Percentiles rank a stretch among this genome's conserved stretches.
These are phyloP conservation scores for Trametes gibbosa DNA, from an alignment of 768 basidiomycete species.

Conservation along the genomic window DNA sequence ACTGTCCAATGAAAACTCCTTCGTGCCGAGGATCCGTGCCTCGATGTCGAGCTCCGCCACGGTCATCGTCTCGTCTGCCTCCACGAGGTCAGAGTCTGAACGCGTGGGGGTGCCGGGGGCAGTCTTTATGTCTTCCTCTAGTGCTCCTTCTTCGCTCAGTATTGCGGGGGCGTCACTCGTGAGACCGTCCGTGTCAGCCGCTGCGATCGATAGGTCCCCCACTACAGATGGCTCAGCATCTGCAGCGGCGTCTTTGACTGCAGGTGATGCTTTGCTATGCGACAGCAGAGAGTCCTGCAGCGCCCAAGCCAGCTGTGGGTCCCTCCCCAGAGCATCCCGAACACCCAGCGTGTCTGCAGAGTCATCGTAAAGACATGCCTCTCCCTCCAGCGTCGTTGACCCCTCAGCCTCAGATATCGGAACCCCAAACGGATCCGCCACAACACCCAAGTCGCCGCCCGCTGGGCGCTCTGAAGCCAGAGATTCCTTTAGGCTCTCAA, in stretches of 20 bases:
- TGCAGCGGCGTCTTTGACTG: not conserved
- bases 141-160: not conserved
- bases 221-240: not conserved
- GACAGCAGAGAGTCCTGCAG: constrained; percentile 29
- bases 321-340: constrained; percentile 9
- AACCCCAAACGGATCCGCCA: constrained; percentile 11
- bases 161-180: no score
- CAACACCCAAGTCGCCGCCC: not conserved
- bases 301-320: constrained; percentile 30
- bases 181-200: no score
- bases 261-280: constrained; percentile 4
- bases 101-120: not conserved
- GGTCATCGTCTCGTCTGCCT: constrained; percentile 9
- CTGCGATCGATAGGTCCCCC: no score
- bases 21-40: constrained; percentile 58
- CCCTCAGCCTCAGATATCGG: not conserved
- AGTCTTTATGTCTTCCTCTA: not conserved
- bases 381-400: not conserved
- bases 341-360: not conserved
- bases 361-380: not conserved
- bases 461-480: not conserved
- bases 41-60: constrained; percentile 11
- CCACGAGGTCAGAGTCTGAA: not conserved
- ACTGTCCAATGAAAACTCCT: constrained; percentile 55
- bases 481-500: constrained; percentile 21